Conservation (phyloP, 805 yeast species). For the Zygosaccharomyces bailii region DNA sequence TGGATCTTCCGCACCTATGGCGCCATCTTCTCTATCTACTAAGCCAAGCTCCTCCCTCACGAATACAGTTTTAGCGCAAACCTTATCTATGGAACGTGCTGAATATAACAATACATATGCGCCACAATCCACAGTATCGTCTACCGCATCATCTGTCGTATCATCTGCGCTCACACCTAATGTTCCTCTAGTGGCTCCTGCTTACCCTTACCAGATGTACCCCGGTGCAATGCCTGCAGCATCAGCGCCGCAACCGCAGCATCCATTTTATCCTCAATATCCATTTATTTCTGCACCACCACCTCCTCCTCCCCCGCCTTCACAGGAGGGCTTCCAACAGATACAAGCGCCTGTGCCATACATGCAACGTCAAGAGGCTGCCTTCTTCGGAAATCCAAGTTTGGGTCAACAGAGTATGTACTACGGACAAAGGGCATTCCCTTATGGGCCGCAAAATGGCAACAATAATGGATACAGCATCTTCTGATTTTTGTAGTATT, state of each 20-base stretch:
- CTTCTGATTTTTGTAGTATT: slow-evolving; percentile 7
- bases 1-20: slow-evolving; percentile 35
- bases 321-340: slow-evolving; percentile 3
- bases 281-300: slow-evolving; percentile 3
- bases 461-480: slow-evolving; percentile 1
- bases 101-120: neutral
- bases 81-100: neutral
- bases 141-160: slow-evolving; percentile 1
- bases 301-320: neutral
- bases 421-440: slow-evolving; percentile 2
- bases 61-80: slow-evolving; percentile 1
- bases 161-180: slow-evolving; percentile 2
- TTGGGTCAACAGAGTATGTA: slow-evolving; percentile 6
- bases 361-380: slow-evolving; percentile 2
- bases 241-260: slow-evolving; percentile 1
- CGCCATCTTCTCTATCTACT: slow-evolving; percentile 27
- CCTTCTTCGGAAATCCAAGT: neutral
- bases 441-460: slow-evolving; percentile 1
- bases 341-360: slow-evolving; percentile 6
- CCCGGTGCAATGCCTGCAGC: slow-evolving; percentile 8
- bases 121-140: neutral
- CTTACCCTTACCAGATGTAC: slow-evolving; percentile 6
- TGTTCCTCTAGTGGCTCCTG: slow-evolving; percentile 1
- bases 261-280: slow-evolving; percentile 3
- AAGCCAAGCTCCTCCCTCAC: slow-evolving; percentile 27